These are phyloP conservation scores for Fraxinus americana DNA, from an alignment of 257 asterid species.

Conservation along the genomic window DNA sequence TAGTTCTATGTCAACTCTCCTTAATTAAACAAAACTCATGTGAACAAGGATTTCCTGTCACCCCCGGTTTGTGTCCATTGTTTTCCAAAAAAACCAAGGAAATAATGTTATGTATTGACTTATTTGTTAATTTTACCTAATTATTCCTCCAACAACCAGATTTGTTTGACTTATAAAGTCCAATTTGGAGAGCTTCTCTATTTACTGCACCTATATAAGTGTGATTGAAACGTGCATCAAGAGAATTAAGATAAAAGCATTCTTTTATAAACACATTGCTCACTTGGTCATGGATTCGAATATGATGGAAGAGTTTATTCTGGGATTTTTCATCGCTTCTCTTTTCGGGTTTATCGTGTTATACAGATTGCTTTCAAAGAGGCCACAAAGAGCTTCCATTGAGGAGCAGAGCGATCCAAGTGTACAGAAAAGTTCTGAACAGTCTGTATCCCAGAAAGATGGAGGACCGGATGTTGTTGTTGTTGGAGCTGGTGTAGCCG, in stretches of 20 bases:
- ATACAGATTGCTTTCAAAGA: constrained; percentile 21
- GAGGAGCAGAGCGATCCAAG: background rate
- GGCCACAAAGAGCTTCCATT: background rate
- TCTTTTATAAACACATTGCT: background rate
- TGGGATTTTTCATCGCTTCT: constrained; percentile 37
- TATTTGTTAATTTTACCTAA: constrained; percentile 5
- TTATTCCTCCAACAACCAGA: constrained; percentile 19
- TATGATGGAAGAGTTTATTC: constrained; percentile 32
- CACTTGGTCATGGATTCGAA: constrained; percentile 26
- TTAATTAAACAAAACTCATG: constrained; percentile 23
- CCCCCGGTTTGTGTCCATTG: constrained; percentile 23
- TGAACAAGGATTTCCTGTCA: background rate
- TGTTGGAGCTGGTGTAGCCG: constrained; percentile 61
- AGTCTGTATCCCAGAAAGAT: constrained; percentile 15
- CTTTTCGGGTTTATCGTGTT: constrained; percentile 29
- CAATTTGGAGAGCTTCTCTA: constrained; percentile 21
- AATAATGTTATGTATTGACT: constrained; percentile 8
- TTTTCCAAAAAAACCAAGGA: constrained; percentile 11
- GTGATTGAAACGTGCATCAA: background rate
- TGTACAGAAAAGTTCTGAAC: constrained; percentile 12
- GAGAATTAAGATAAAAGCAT: background rate
- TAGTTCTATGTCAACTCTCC: constrained; percentile 19
- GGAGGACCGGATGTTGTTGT: constrained; percentile 49
- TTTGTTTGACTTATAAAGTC: constrained; percentile 25
- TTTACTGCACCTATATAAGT: constrained; percentile 1